phyloP scores from a whole-genome alignment of 495 filamentous ascomycete species.

The Cetradonia linearis region DNA sequence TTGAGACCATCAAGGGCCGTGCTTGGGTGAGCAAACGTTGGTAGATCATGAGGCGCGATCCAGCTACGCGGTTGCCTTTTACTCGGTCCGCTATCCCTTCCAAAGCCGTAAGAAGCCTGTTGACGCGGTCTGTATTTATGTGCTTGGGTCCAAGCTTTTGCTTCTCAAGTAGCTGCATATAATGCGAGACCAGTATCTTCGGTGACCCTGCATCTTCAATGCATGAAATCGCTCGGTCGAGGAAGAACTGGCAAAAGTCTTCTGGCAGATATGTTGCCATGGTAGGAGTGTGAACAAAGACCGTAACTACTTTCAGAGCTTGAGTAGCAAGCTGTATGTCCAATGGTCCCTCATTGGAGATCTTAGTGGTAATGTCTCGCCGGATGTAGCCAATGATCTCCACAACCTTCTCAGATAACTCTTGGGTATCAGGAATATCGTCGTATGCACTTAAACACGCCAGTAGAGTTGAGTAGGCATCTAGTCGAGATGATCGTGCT shows the following conservation, averaged over 20 bases:
- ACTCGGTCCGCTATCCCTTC: conserved; percentile 61
- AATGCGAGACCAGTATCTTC: conserved; percentile 65
- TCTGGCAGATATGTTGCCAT: conserved; percentile 56
- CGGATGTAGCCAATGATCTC: conserved; percentile 67
- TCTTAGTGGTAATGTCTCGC: conserved; percentile 56
- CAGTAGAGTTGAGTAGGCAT: conserved; percentile 74
- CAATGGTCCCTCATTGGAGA: conserved; percentile 35
- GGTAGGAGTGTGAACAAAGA: conserved; percentile 57
- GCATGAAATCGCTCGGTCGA: conserved; percentile 64
- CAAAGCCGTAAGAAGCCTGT: conserved; percentile 55
- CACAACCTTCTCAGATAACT: conserved; percentile 63
- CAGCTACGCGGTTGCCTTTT: conserved; percentile 65
- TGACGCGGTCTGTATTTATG: conserved; percentile 59
- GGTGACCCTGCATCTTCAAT: conserved; percentile 54
- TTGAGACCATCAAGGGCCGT: conserved; percentile 51
- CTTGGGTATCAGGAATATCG: conserved; percentile 57
- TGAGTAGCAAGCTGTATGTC: conserved; percentile 61
- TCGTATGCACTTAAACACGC: conserved; percentile 69
- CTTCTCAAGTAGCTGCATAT: conserved; percentile 64
- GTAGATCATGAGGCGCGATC: conserved; percentile 66
- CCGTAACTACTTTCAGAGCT: conserved; percentile 61
- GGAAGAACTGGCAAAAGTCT: conserved; percentile 66
- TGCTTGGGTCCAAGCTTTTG: conserved; percentile 66
- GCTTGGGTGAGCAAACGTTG: conserved; percentile 59
- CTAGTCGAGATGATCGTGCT: conserved; percentile 58